Conservation (phyloP, 2,329 filamentous ascomycete genomes). For the Fusarium luffae region DNA sequence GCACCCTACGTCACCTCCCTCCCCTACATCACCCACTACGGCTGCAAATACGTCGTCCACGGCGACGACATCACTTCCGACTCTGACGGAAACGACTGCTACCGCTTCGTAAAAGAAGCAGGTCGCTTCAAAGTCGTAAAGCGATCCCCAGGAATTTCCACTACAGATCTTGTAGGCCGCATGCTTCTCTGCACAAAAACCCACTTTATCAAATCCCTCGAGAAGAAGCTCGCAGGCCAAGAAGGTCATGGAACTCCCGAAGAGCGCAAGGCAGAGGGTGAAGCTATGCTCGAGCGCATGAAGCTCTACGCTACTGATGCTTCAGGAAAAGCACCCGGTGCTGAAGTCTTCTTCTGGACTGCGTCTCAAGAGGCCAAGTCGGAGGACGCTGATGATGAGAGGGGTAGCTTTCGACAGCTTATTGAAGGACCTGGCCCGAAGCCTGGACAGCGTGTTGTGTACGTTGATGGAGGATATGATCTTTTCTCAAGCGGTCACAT, state of each 20-base stretch:
- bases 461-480: constrained; percentile 97
- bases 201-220: constrained; percentile 89
- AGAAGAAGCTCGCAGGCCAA: constrained; percentile 72
- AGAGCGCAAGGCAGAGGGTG: constrained; percentile 72
- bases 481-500: constrained; percentile 97
- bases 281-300: constrained; percentile 80
- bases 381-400: constrained; percentile 63
- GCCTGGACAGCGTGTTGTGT: constrained; percentile 86
- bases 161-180: constrained; percentile 95
- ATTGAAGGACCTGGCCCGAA: constrained; percentile 77
- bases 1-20: constrained; percentile 96
- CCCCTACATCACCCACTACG: constrained; percentile 94
- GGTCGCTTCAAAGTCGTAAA: constrained; percentile 96
- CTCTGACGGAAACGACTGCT: constrained; percentile 92
- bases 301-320: constrained; percentile 88
- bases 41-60: constrained; percentile 95
- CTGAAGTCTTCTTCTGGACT: constrained; percentile 87
- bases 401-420: constrained; percentile 73
- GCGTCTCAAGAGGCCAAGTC: constrained; percentile 62
- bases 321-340: constrained; percentile 80
- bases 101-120: constrained; percentile 95
- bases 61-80: constrained; percentile 98
- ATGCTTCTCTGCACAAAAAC: constrained; percentile 97
- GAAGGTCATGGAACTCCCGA: constrained; percentile 77
- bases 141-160: constrained; percentile 94